Evolutionary conservation across 2,329 filamentous ascomycete species (phyloP), one percentile per base, ranked within the genome.

Genomic region (Xylariales sp.): DNA sequence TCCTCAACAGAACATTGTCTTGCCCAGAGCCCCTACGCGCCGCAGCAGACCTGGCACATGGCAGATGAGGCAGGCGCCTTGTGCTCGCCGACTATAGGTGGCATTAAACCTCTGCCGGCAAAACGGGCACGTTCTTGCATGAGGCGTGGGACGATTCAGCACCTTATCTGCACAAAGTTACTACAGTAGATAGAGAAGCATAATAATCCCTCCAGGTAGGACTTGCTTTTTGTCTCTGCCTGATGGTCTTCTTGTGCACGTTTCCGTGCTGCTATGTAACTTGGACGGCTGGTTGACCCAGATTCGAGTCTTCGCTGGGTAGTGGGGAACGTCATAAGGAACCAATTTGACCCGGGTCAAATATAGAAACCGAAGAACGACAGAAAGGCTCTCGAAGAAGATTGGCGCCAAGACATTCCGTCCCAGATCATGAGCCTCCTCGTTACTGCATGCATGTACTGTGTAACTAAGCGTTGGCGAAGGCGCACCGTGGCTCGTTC

Each of bases 31-130:
- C n/a, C n/a, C n/a, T n/a, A n/a, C n/a, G n/a, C n/a, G 15, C 25
- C 27, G 15, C n/a, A 18, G 12, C 14, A 15, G 10, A 39, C 18
- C 10, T 11, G 35, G 36, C 25, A 20, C 12, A 11, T 38, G 22
- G 24, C 16, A 28, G 21, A 28, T 20, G 36, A 28, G 11, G 28
- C 38, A 33, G n/a, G n/a, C n/a, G n/a, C n/a, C n/a, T n/a, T 22
- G 14, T 14, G 11, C 38, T 40, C 18, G 28, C 33, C 38, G 33
- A 16, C 38, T 33, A 40, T 40, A 40, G 38, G 38, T 40, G 38
- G 38, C 38, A 32, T 40, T 33, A 24, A 40, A 24, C 18, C 28
- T 21, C 19, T 15, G 28, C 31, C 38, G 38, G 38, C n/a, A 24
- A 20, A 31, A 39, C 24, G 21, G 37, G 37, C 28, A 20, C 21